phyloP scores from a whole-genome alignment of 176 grass and related monocot species.

The Elaeis guineensis region DNA sequence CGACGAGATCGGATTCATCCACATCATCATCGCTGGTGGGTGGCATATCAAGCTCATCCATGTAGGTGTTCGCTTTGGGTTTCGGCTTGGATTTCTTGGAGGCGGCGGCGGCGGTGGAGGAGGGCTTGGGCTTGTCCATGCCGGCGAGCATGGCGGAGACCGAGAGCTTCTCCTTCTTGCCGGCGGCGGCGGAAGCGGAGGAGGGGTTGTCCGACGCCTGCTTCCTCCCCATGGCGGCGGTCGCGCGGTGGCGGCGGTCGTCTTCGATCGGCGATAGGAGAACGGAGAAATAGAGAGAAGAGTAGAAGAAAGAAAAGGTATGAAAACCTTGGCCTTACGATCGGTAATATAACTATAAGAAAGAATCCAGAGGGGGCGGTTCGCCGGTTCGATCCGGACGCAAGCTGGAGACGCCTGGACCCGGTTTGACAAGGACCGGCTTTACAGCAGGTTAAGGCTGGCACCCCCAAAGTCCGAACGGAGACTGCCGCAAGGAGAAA shows the following conservation, averaged over 20 bases:
- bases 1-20: conserved; percentile 1
- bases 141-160: conserved; percentile 92
- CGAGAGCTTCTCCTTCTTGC: conserved; percentile 55
- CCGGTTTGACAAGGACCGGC: too few relatives aligned
- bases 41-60: conserved; percentile 68
- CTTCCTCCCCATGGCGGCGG: conserved; percentile 59
- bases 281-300: neutral
- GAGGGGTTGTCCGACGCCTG: conserved; percentile 21
- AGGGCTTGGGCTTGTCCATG: conserved; percentile 49
- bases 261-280: neutral
- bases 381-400: too few relatives aligned
- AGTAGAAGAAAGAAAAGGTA: neutral
- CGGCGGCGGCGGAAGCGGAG: conserved; percentile 12
- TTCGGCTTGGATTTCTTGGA: conserved; percentile 33
- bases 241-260: neutral
- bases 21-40: conserved; percentile 74
- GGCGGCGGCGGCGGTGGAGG: neutral
- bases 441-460: too few relatives aligned
- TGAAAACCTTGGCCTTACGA: neutral
- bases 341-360: too few relatives aligned
- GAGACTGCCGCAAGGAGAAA: too few relatives aligned
- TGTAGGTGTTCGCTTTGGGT: conserved; percentile 50
- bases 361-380: too few relatives aligned
- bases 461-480: too few relatives aligned
- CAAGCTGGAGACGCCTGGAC: too few relatives aligned